Evolutionary conservation across 192 early-diverging fungal genomes (phyloP).

Genomic region (Dispira simplex): DNA sequence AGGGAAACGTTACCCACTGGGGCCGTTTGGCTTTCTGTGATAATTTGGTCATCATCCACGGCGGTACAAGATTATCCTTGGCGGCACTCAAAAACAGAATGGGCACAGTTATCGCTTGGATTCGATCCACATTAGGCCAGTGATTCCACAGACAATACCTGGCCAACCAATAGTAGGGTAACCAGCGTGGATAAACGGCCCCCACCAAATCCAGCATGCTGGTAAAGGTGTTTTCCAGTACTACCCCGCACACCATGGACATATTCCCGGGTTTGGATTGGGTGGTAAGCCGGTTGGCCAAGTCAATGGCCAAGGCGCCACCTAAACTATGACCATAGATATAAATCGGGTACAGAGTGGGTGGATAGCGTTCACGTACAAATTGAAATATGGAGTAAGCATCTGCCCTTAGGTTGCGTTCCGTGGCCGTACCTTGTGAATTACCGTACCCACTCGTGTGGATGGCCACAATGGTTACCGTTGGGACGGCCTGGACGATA

Average conservation of each 20-base stretch:
- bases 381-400: constrained; percentile 15
- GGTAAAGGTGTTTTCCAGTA: constrained; percentile 27
- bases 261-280: too few relatives aligned
- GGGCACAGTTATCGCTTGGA: constrained; percentile 14
- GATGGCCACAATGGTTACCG: constrained; percentile 18
- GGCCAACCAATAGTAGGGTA: constrained; percentile 23
- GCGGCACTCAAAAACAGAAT: constrained; percentile 21
- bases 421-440: constrained; percentile 18
- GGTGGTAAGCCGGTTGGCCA: constrained; percentile 14
- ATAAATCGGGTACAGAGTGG: constrained; percentile 11
- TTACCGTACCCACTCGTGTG: constrained; percentile 24
- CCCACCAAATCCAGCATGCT: constrained; percentile 22
- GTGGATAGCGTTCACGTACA: constrained; percentile 11
- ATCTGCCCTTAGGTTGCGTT: constrained; percentile 19
- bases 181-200: constrained; percentile 18
- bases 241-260: constrained; percentile 15
- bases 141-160: constrained; percentile 18
- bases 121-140: constrained; percentile 17
- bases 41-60: constrained; percentile 19
- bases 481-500: constrained; percentile 12
- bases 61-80: constrained; percentile 25
- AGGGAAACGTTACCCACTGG: constrained; percentile 13
- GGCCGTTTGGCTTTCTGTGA: constrained; percentile 7
- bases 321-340: constrained; percentile 26
- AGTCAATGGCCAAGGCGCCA: constrained; percentile 19